Percentiles rank a stretch among this genome's conserved stretches.
Evolutionary conservation across 169 alveolate species (phyloP).

Genomic region (Theileria luwenshuni): DNA sequence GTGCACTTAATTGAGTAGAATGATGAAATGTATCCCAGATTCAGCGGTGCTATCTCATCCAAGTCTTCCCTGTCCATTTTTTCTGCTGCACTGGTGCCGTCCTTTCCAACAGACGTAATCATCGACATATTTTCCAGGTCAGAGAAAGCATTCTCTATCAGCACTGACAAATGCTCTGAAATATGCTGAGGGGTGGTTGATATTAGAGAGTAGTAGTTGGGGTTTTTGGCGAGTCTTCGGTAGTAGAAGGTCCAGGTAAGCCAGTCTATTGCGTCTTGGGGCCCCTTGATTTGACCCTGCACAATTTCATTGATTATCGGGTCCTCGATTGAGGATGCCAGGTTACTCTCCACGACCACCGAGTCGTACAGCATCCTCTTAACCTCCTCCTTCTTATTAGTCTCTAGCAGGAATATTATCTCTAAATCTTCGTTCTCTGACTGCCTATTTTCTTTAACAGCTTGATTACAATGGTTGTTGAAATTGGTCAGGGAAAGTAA

Average conservation of each 20-base stretch:
- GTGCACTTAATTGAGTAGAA: constrained; percentile 72
- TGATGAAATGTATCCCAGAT: constrained; percentile 84
- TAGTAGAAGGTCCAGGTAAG: constrained; percentile 99
- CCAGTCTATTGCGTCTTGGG: constrained; percentile 98
- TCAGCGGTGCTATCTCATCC: constrained; percentile 71
- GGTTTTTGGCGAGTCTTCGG: constrained; percentile 97
- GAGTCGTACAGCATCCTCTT: constrained; percentile 96
- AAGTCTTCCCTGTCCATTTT: constrained; percentile 36
- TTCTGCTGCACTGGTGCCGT: too few species aligned
- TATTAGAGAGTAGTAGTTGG: constrained; percentile 96
- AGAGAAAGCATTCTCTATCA: constrained; percentile 85
- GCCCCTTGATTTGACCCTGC: constrained; percentile 91
- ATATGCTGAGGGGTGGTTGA: constrained; percentile 92
- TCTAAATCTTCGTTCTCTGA: constrained; percentile 52
- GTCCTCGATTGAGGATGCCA: constrained; percentile 93
- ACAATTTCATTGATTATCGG: constrained; percentile 96
- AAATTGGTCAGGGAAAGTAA: constrained; percentile 73
- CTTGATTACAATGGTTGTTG: neutral
- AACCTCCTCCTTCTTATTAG: constrained; percentile 85
- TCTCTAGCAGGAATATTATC: constrained; percentile 90
- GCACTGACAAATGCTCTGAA: constrained; percentile 93
- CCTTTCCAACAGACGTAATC: constrained; percentile 5
- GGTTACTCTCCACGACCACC: constrained; percentile 95
- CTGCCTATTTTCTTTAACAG: constrained; percentile 17
- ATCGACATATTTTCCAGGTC: constrained; percentile 84